These are phyloP conservation scores for Metarhizium anisopliae DNA, from an alignment of 2,329 filamentous ascomycete genomes.

Conservation along the genomic window DNA sequence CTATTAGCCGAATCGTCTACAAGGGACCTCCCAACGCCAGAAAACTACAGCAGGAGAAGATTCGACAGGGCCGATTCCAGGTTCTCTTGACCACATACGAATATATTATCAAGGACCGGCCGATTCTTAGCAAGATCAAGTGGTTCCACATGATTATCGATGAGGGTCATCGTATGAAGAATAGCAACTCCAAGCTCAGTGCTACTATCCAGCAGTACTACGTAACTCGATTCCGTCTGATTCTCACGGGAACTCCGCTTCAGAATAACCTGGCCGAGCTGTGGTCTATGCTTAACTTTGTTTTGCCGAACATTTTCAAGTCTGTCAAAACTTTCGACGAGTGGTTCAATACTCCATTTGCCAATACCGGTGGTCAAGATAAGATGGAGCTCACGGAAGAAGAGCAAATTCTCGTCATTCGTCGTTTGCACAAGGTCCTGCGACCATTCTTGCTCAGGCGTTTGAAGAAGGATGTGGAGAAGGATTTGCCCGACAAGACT, in stretches of 20 bases:
- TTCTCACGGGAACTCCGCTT: slow-evolving; percentile 91
- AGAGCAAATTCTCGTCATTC: slow-evolving; percentile 97
- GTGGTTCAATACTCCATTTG: slow-evolving; percentile 99
- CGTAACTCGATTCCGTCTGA: slow-evolving; percentile 86
- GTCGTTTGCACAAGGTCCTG: slow-evolving; percentile 94
- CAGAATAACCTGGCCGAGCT: slow-evolving; percentile 95
- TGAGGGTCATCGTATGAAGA: slow-evolving; percentile 99
- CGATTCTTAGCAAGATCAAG: slow-evolving; percentile 93
- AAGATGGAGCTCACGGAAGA: slow-evolving; percentile 99
- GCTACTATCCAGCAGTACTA: slow-evolving; percentile 94
- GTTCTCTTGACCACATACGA: slow-evolving; percentile 96
- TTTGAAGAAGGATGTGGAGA: slow-evolving; percentile 99
- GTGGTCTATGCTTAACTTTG: slow-evolving; percentile 98
- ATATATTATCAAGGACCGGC: slow-evolving; percentile 98
- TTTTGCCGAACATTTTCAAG: slow-evolving; percentile 97
- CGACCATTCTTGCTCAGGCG: slow-evolving; percentile 94
- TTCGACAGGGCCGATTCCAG: slow-evolving; percentile 91
- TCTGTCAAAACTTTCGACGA: slow-evolving; percentile 98
- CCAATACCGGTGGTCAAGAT: slow-evolving; percentile 94
- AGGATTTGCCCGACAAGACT: slow-evolving; percentile 96
- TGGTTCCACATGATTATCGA: slow-evolving; percentile 99
- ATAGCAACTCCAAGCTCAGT: slow-evolving; percentile 90
- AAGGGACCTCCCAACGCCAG: slow-evolving; percentile 86
- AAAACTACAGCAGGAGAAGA: slow-evolving; percentile 86
- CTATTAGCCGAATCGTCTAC: slow-evolving; percentile 81